phyloP scores from a whole-genome alignment of 2,329 filamentous ascomycete genomes.

The Claviceps sp. region DNA sequence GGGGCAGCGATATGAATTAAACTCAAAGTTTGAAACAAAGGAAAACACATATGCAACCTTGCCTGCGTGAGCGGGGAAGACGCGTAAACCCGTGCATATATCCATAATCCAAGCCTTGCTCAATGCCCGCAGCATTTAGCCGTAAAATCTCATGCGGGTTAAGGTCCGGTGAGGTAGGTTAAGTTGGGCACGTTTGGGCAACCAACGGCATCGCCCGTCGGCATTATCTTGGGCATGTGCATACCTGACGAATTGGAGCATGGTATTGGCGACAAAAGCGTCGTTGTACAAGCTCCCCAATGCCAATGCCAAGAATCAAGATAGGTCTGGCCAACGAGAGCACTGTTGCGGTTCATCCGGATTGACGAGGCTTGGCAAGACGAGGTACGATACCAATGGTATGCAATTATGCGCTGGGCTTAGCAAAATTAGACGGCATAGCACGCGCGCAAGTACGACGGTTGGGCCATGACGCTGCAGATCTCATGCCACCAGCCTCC shows the following conservation, averaged over 20 bases:
- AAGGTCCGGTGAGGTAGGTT: background rate
- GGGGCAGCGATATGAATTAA: background rate
- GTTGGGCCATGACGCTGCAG: background rate
- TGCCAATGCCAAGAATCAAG: background rate
- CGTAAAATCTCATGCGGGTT: background rate
- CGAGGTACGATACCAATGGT: background rate
- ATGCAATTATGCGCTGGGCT: background rate
- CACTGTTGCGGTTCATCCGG: background rate
- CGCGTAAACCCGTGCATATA: constrained; percentile 2
- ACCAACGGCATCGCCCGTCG: background rate
- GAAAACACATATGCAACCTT: background rate
- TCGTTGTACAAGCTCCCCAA: background rate
- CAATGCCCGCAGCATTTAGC: background rate
- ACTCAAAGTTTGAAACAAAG: no score
- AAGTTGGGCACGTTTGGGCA: background rate
- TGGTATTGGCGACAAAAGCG: background rate
- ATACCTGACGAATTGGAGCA: background rate
- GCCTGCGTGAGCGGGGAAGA: background rate
- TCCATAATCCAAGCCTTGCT: background rate
- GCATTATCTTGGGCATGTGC: background rate
- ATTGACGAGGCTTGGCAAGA: background rate
- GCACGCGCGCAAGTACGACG: constrained; percentile 1
- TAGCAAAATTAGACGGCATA: background rate
- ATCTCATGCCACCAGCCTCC: background rate
- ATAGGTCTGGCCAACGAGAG: background rate